Evolutionary conservation across 257 asterid species (phyloP), one percentile per base, ranked within the genome.

Genomic region (Nemophila menziesii): DNA sequence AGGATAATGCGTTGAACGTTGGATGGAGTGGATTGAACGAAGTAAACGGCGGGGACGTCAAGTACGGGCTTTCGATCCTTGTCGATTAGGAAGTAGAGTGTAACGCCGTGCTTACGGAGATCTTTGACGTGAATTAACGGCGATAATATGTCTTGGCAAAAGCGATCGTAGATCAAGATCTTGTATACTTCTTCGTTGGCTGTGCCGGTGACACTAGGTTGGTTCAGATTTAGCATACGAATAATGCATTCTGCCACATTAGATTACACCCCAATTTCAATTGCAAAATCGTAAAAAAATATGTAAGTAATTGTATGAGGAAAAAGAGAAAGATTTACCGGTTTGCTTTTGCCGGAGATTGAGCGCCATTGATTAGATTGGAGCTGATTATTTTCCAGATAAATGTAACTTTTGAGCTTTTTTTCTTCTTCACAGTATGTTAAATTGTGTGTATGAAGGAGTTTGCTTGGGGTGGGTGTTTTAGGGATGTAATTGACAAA

Each of bases 101-200:
- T 85, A 63, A 90, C 82, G 47, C 99, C 96, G 56, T 90, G 99
- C 69, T 81, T 81, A 17, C 99, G 96, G 54, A 90, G 63, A 67
- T 90, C 96, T 78, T 85, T 90, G 58, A 90, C 94, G 60, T 77
- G 99, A 80, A 90, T 90, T 61, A 90, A 62, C 13, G 99, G 99
- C 11, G 99, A 90, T 11, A 90, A 73, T 49, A 90, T 77, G 63
- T 77, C 90, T 57, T 79, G 96, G 60, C 99, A 90, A 61, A 90
- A 90, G 45, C 86, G 66, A 41, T 85, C 96, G 67, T 76, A 90
- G 80, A 90, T 85, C 71, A 90, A 62, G 80, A 90, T 90, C 80
- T 90, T 90, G 78, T 90, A 90, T 0, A 85, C 94, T 65, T 90
- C 96, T 58, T 85, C 96, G 46, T 84, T 72, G 13, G 92, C 89